phyloP scores from a whole-genome alignment of 768 basidiomycete species.

The Chlorophyllum brunneum region DNA sequence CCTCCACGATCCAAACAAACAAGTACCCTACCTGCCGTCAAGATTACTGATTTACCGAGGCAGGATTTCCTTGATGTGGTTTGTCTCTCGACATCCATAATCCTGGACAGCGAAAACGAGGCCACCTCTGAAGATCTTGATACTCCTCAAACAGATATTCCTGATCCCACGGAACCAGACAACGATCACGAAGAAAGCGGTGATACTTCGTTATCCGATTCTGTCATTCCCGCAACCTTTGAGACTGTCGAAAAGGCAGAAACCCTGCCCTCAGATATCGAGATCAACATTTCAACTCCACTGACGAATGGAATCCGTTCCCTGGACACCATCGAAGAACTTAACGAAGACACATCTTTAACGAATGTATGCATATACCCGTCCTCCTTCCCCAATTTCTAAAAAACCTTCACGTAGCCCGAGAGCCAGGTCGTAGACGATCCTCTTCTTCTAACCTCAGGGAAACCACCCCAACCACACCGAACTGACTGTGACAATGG shows the following conservation, averaged over 20 bases:
- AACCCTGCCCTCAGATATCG: neutral
- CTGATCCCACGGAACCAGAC: neutral
- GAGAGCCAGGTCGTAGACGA: neutral
- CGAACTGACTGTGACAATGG: neutral
- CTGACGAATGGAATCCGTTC: neutral
- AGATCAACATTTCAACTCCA: neutral
- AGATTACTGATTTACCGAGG: neutral
- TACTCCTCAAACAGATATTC: too few species aligned
- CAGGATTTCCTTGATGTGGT: neutral
- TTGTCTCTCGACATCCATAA: too few species aligned
- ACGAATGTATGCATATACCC: constrained; percentile 1
- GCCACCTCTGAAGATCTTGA: neutral
- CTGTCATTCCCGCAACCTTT: constrained; percentile 22
- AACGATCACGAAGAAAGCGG: constrained; percentile 8
- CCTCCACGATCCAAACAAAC: neutral
- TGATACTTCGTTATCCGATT: constrained; percentile 23
- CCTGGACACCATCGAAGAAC: neutral
- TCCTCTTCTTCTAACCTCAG: too few species aligned
- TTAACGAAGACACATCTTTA: neutral
- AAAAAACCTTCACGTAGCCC: neutral
- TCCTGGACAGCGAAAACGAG: neutral
- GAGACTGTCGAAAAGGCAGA: constrained; percentile 19
- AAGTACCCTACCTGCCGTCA: neutral
- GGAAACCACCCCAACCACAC: neutral
- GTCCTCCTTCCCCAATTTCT: neutral